Evolutionary conservation across 2,329 filamentous ascomycete genomes (phyloP).

Genomic region (Emericellopsis cladophorae): DNA sequence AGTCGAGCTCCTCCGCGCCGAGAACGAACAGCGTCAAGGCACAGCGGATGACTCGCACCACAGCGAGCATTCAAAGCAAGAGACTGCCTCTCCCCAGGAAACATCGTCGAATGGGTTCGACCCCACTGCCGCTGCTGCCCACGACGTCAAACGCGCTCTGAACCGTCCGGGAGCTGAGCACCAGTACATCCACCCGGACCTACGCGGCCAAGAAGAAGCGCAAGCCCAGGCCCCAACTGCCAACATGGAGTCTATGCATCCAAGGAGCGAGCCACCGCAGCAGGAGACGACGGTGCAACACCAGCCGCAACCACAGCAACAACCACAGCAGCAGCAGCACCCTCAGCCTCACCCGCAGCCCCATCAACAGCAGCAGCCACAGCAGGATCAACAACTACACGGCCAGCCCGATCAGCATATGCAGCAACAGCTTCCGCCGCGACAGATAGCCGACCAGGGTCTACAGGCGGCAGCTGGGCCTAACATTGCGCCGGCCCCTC

Average conservation of each 20-base stretch:
- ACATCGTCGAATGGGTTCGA: constrained; percentile 30
- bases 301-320: constrained; percentile 5
- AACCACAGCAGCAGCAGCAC: not conserved
- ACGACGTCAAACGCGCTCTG: constrained; percentile 20
- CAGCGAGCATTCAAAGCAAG: constrained; percentile 11
- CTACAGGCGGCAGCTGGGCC: too few relatives aligned
- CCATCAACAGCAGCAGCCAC: not conserved
- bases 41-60: constrained; percentile 7
- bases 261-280: constrained; percentile 3
- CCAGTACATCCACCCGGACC: constrained; percentile 34
- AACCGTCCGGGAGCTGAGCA: constrained; percentile 22
- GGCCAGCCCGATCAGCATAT: too few relatives aligned
- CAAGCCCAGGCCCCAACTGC: constrained; percentile 4
- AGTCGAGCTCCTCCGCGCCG: constrained; percentile 26
- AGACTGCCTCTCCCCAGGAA: constrained; percentile 11
- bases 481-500: constrained; percentile 13
- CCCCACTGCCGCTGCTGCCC: constrained; percentile 19
- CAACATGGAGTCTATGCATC: constrained; percentile 5
- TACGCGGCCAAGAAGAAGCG: constrained; percentile 13
- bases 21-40: constrained; percentile 15
- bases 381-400: not conserved
- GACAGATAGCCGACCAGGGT: too few relatives aligned
- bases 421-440: too few relatives aligned
- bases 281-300: constrained; percentile 1
- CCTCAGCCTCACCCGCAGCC: constrained; percentile 2